Conservation (phyloP, 805 yeast genomes). For the Allodekkera sacchari region DNA sequence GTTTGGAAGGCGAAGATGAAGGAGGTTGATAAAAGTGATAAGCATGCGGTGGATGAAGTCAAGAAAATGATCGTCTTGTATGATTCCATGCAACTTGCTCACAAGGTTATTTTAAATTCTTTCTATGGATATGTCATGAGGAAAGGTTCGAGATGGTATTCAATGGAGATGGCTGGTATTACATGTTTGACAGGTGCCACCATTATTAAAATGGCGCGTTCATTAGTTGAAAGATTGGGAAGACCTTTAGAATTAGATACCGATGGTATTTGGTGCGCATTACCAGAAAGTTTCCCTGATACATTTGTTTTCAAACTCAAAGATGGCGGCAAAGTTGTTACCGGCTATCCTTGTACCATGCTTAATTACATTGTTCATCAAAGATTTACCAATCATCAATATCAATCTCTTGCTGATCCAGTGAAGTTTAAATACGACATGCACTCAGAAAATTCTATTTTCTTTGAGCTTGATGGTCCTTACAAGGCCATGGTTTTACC, state of each 20-base stretch:
- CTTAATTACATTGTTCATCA: slow-evolving; percentile 87
- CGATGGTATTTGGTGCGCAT: slow-evolving; percentile 99
- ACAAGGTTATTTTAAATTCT: slow-evolving; percentile 91
- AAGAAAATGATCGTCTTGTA: slow-evolving; percentile 87
- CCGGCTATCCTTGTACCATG: slow-evolving; percentile 96
- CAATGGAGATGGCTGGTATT: slow-evolving; percentile 99
- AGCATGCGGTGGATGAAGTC: slow-evolving; percentile 74
- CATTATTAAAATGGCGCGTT: slow-evolving; percentile 94
- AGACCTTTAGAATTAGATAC: slow-evolving; percentile 95
- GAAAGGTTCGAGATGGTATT: slow-evolving; percentile 98
- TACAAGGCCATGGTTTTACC: slow-evolving; percentile 96
- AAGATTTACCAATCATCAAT: slow-evolving; percentile 87
- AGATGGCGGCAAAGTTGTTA: slow-evolving; percentile 66
- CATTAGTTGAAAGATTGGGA: slow-evolving; percentile 85
- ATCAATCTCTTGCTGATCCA: slow-evolving; percentile 77
- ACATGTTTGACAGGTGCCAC: slow-evolving; percentile 98
- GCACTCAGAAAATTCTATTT: slow-evolving; percentile 84
- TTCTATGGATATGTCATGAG: slow-evolving; percentile 99
- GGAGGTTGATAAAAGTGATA: slow-evolving; percentile 44
- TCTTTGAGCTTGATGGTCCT: slow-evolving; percentile 98
- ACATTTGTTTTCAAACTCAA: slow-evolving; percentile 62
- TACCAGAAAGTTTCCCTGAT: slow-evolving; percentile 91
- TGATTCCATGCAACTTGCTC: slow-evolving; percentile 94
- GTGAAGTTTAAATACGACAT: slow-evolving; percentile 61
- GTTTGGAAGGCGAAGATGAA: slow-evolving; percentile 83